A percentile compares a stretch with the other conserved stretches of the same genome.
These are phyloP conservation scores for Penicillium sp. DNA, from an alignment of 2,329 filamentous ascomycete species.

Conservation along the genomic window DNA sequence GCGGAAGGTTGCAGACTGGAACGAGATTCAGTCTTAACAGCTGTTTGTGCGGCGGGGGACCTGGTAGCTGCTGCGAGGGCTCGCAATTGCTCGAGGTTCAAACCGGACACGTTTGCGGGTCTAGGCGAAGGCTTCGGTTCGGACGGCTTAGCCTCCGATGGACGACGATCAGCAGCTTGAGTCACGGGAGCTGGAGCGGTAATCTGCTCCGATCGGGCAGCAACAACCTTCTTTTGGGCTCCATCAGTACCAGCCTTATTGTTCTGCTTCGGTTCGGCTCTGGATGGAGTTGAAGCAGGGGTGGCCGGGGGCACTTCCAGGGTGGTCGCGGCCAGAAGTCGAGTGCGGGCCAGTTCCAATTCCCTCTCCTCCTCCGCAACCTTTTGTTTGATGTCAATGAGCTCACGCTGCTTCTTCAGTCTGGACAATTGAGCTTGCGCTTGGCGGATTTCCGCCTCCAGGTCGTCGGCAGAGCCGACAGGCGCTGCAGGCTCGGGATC, in stretches of 20 bases:
- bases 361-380: conserved; percentile 4
- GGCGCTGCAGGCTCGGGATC: background rate
- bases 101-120: background rate
- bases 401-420: conserved; percentile 8
- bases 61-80: conserved; percentile 6
- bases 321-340: background rate
- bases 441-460: conserved; percentile 5
- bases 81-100: conserved; percentile 2
- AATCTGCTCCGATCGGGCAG: background rate
- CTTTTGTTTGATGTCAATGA: conserved; percentile 9
- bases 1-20: background rate
- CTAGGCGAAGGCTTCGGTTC: background rate
- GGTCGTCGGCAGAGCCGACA: background rate
- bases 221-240: background rate
- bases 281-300: background rate
- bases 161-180: background rate
- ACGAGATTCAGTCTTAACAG: background rate
- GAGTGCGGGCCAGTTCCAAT: conserved; percentile 3
- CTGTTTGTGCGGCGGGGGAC: background rate
- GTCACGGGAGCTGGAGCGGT: background rate
- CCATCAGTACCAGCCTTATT: background rate
- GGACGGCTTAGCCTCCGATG: background rate
- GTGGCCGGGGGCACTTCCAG: background rate
- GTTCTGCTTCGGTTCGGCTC: background rate
- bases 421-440: conserved; percentile 4